Percentiles rank a stretch among this genome's conserved stretches.
Evolutionary conservation across 106 monocot species (phyloP).

Genomic region (Acorus gramineus): DNA sequence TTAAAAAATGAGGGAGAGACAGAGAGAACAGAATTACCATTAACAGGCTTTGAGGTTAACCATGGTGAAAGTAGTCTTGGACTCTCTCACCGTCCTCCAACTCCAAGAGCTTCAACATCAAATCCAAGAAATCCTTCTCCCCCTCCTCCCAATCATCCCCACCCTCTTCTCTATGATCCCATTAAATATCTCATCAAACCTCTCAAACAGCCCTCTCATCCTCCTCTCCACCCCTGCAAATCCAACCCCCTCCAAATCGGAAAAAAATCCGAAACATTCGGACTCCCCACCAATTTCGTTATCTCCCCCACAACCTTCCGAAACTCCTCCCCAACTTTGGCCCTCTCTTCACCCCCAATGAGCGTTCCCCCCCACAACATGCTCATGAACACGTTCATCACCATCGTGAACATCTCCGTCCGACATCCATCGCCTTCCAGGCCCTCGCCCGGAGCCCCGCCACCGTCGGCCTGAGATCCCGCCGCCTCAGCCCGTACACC

Average conservation of each 20-base stretch:
- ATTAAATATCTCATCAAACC: slow-evolving; percentile 3
- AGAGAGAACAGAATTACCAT: slow-evolving; percentile 5
- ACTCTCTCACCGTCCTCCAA: slow-evolving; percentile 1
- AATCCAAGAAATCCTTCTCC: slow-evolving; percentile 6
- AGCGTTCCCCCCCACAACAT: slow-evolving; percentile 44
- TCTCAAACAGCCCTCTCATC: background rate
- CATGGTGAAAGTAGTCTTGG: slow-evolving; percentile 7
- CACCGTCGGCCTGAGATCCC: slow-evolving; percentile 25
- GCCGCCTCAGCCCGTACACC: slow-evolving; percentile 22
- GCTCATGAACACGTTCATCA: slow-evolving; percentile 43
- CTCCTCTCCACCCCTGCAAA: slow-evolving; percentile 9
- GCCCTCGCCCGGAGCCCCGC: background rate
- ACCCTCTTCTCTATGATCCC: background rate
- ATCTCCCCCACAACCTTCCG: background rate
- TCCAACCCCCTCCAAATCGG: slow-evolving; percentile 5
- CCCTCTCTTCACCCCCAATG: slow-evolving; percentile 4
- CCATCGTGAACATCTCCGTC: slow-evolving; percentile 24
- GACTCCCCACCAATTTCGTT: background rate
- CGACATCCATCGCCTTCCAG: slow-evolving; percentile 16
- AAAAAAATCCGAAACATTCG: slow-evolving; percentile 15
- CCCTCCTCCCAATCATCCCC: background rate
- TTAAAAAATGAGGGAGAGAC: background rate
- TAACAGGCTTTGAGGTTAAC: slow-evolving; percentile 10
- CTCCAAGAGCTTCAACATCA: slow-evolving; percentile 6
- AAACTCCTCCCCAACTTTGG: slow-evolving; percentile 10